Base-by-base conservation (phyloP, 1,284 basidiomycete species). In the Cryptococcus maquisensis region DNA sequence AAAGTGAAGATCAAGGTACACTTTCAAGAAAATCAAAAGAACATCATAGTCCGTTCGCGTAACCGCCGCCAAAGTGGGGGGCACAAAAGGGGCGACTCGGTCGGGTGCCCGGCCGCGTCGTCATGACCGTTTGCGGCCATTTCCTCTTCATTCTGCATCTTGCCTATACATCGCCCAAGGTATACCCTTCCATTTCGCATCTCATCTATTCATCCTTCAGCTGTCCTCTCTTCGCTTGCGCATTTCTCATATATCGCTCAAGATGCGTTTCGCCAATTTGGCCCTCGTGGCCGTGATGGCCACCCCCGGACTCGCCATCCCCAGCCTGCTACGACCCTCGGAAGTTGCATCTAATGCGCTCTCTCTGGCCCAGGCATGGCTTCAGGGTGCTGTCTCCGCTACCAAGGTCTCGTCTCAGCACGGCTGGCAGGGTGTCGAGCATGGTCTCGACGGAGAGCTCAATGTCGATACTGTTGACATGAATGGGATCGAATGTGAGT, bases 401-500 rank as follows among this genome's bases (percentile, higher is more conserved):
- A 56, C 66, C 3, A 56, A 60, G 38, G 37, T 38, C 24, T 23
- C 20, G 12, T n/a, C 8, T 16, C 21, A 44, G 43, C 15, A 44
- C n/a, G 52, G 61, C 48, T 62, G 61, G 60, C 57, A 66, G 20
- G 51, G 64, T 12, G 52, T 65, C 49, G 80, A 83, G 73, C 70
- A 80, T 63, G 77, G 80, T 24, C 67, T 81, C 49, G 76, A 83
- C 15, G 64, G 60, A 28, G 55, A 62, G 28, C 52, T 75, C 54
- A 73, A 69, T 38, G 61, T 77, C 8, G 71, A 76, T 56, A 65
- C 77, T 53, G 83, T 84, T 80, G 65, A 76, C 42, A 78, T 82
- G 55, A 73, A 82, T 45, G 86, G 84, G 20, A 82, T 80, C 65
- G 77, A 86, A 55, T 87, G 82, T 73, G 79, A 86, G 64, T 88